These are phyloP conservation scores for Vanrija humicola DNA, from an alignment of 1,284 basidiomycete species.

Conservation along the genomic window DNA sequence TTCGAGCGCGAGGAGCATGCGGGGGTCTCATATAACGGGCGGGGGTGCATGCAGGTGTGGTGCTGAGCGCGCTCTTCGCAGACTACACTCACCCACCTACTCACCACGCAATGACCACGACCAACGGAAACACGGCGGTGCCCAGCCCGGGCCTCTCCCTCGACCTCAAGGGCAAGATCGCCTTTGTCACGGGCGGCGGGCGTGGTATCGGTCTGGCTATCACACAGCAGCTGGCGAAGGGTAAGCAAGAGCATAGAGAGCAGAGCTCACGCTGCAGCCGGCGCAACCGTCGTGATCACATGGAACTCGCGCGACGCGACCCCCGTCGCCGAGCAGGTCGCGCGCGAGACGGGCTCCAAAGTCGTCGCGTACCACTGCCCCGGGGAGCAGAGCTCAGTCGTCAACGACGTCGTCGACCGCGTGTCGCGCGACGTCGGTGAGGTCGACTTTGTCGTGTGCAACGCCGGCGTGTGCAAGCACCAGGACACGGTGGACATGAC, in stretches of 20 bases:
- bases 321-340: slow-evolving; percentile 16
- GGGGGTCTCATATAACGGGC: too few species aligned
- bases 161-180: slow-evolving; percentile 33
- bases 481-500: too few species aligned
- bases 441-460: slow-evolving; percentile 33
- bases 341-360: too few species aligned
- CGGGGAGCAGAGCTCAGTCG: slow-evolving; percentile 23
- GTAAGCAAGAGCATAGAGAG: neutral
- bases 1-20: too few species aligned
- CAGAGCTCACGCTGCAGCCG: slow-evolving; percentile 9
- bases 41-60: too few species aligned
- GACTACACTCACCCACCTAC: too few species aligned
- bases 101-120: slow-evolving; percentile 5
- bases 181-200: slow-evolving; percentile 33
- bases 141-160: slow-evolving; percentile 13
- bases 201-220: slow-evolving; percentile 34
- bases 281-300: slow-evolving; percentile 36
- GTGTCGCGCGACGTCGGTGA: slow-evolving; percentile 28
- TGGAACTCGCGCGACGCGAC: slow-evolving; percentile 37
- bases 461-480: slow-evolving; percentile 12
- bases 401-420: slow-evolving; percentile 27
- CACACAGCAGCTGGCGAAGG: slow-evolving; percentile 28
- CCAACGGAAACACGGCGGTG: slow-evolving; percentile 2
- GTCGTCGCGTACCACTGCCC: slow-evolving; percentile 27
- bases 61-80: too few species aligned